Conservation (phyloP, 306 rosid species). For the Trifolium dubium region DNA sequence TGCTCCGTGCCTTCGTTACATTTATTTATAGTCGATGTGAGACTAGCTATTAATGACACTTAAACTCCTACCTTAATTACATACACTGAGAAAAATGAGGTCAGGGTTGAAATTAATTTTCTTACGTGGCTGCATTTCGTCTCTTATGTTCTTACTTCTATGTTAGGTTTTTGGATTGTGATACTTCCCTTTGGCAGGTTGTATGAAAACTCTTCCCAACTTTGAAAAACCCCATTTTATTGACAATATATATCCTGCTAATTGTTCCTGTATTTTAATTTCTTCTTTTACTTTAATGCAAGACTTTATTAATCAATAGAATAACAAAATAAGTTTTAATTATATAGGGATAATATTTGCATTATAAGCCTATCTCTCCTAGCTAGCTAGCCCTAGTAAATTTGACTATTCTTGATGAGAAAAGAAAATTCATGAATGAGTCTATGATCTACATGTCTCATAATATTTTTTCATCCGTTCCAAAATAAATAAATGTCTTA, state of each 20-base stretch:
- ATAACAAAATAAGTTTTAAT: neutral
- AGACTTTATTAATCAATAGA: neutral
- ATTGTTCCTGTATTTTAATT: neutral
- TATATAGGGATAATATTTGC: conserved; percentile 12
- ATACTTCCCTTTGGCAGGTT: conserved; percentile 40
- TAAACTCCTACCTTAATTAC: no score
- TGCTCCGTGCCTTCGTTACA: no score
- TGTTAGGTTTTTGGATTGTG: conserved; percentile 54
- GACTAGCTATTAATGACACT: no score
- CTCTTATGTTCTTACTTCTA: conserved; percentile 39
- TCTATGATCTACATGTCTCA: conserved; percentile 5
- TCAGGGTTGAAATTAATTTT: conserved; percentile 38
- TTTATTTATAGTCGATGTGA: no score
- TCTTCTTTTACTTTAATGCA: neutral
- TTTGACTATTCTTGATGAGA: conserved; percentile 30
- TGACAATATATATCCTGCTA: neutral
- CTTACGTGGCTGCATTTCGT: conserved; percentile 41
- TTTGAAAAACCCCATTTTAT: conserved; percentile 41
- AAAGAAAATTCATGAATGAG: neutral
- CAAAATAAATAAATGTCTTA: no score
- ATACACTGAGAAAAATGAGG: conserved; percentile 22
- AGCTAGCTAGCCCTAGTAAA: neutral
- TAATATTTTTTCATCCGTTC: no score
- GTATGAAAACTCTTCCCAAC: conserved; percentile 47
- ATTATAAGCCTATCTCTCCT: conserved; percentile 42